These are phyloP conservation scores for Podospora tetraspora DNA, from an alignment of 495 filamentous ascomycete genomes.

Conservation along the genomic window DNA sequence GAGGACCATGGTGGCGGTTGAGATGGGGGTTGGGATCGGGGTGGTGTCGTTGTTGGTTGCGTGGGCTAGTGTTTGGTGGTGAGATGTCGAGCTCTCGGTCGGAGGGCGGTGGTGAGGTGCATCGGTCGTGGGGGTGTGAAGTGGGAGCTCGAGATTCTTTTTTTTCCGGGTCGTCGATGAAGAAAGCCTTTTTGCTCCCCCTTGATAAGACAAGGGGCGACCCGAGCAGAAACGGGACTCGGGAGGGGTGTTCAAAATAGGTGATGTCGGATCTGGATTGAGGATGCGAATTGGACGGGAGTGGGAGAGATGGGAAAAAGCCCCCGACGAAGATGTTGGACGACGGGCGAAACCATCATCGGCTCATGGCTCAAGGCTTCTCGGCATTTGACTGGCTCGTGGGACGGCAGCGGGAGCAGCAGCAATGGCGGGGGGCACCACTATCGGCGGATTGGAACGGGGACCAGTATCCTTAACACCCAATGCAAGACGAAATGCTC, in stretches of 20 bases:
- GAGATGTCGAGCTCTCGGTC: constrained; percentile 20
- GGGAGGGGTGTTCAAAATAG: neutral
- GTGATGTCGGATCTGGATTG: neutral
- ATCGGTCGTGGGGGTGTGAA: constrained; percentile 13
- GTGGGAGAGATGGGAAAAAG: constrained; percentile 1
- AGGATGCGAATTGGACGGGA: constrained; percentile 3
- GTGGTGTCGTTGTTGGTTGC: constrained; percentile 2
- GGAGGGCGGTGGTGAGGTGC: constrained; percentile 14
- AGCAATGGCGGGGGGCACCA: constrained; percentile 14
- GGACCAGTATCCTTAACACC: neutral
- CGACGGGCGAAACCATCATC: constrained; percentile 22
- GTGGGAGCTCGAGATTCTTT: neutral
- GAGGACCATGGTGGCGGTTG: constrained; percentile 41
- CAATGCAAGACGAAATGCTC: too few relatives aligned
- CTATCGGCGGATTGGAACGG: constrained; percentile 12
- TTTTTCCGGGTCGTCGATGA: constrained; percentile 1
- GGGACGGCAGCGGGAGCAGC: constrained; percentile 14
- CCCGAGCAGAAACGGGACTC: constrained; percentile 14
- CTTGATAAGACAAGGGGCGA: constrained; percentile 14
- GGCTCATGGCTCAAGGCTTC: constrained; percentile 19
- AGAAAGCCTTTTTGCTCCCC: constrained; percentile 15
- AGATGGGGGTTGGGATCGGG: neutral
- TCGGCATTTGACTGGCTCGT: constrained; percentile 14
- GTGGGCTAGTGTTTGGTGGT: neutral
- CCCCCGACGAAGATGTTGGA: constrained; percentile 8